Evolutionary conservation across 345 rosid species (phyloP).

Genomic region (Eucalyptus grandis): DNA sequence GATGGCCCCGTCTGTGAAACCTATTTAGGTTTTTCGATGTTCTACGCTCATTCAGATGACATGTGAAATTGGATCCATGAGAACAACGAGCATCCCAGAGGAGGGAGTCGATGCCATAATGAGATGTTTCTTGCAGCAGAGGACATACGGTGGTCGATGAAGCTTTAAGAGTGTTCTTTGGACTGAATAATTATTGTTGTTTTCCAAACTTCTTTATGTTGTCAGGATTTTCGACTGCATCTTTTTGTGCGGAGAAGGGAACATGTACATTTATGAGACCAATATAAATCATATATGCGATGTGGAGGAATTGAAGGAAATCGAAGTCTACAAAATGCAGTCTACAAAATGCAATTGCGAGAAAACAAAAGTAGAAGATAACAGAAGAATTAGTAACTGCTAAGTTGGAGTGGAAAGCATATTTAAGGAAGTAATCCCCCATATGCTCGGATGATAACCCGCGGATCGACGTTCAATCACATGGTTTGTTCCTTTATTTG

Average conservation of each 20-base stretch:
- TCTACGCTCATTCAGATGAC: background rate
- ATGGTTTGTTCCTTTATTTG: background rate
- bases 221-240: background rate
- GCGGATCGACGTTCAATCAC: background rate
- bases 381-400: background rate
- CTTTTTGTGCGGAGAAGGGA: background rate
- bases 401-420: background rate
- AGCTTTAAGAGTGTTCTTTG: background rate
- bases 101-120: background rate
- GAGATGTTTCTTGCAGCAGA: background rate
- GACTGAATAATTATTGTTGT: too few relatives aligned
- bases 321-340: background rate
- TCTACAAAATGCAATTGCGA: background rate
- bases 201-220: too few relatives aligned
- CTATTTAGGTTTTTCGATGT: background rate
- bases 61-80: background rate
- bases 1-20: background rate
- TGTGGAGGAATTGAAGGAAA: background rate
- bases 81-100: background rate
- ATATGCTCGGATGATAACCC: background rate
- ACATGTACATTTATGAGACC: background rate
- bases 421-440: conserved; percentile 5
- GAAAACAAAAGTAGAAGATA: background rate
- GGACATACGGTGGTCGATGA: background rate
- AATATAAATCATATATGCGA: background rate